Percentiles rank a stretch among this genome's conserved stretches.
Evolutionary conservation across 2,329 filamentous ascomycete species (phyloP).

Genomic region (Ophiocordyceps robertsii): DNA sequence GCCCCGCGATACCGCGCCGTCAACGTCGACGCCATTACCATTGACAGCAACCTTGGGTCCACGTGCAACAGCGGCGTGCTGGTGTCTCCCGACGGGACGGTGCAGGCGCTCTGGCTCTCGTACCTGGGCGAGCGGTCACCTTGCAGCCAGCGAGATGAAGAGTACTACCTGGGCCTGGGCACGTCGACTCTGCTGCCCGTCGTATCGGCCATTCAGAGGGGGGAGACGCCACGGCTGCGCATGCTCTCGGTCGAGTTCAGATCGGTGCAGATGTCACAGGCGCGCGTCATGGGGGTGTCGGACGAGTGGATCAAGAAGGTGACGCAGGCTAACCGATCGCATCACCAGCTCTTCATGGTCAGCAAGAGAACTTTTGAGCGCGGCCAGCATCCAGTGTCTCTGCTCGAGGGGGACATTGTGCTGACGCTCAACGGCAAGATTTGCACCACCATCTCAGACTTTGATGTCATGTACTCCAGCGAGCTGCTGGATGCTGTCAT

Average conservation of each 20-base stretch:
- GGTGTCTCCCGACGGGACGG: conserved; percentile 76
- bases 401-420: conserved; percentile 85
- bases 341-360: conserved; percentile 97
- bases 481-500: conserved; percentile 73
- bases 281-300: conserved; percentile 89
- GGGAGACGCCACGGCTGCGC: conserved; percentile 64
- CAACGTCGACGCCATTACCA: conserved; percentile 92
- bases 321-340: conserved; percentile 73
- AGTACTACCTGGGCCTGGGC: conserved; percentile 88
- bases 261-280: conserved; percentile 92
- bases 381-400: conserved; percentile 32
- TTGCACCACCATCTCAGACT: conserved; percentile 82
- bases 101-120: conserved; percentile 92
- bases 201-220: conserved; percentile 72
- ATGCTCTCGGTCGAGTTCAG: conserved; percentile 93
- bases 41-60: conserved; percentile 81
- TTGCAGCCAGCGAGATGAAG: conserved; percentile 73
- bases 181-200: conserved; percentile 82
- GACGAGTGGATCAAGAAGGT: conserved; percentile 94
- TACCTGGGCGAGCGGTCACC: conserved; percentile 83
- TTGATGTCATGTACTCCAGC: conserved; percentile 93
- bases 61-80: conserved; percentile 93
- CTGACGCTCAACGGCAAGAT: conserved; percentile 83
- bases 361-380: conserved; percentile 70
- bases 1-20: conserved; percentile 89